Percentiles rank a stretch among this genome's conserved stretches.
Evolutionary conservation across 2,329 filamentous ascomycete species (phyloP).

Genomic region (Aureobasidium sp.): DNA sequence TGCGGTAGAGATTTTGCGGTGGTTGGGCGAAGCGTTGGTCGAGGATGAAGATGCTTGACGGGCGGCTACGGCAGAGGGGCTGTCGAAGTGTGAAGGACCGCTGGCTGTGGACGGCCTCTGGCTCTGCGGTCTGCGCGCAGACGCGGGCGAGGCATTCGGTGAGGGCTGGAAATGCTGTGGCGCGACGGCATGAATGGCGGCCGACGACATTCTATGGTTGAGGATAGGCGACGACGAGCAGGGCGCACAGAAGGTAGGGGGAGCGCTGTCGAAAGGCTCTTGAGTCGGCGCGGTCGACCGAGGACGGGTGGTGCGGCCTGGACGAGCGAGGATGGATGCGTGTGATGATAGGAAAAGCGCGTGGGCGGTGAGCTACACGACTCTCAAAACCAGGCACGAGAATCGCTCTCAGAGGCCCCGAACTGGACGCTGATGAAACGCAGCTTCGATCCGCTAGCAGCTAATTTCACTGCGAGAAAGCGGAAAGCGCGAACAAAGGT

Average conservation of each 20-base stretch:
- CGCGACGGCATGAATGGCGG: conserved; percentile 23
- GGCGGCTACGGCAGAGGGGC: conserved; percentile 17
- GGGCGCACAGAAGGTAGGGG: neutral
- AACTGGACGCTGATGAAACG: conserved; percentile 6
- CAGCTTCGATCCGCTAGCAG: conserved; percentile 10
- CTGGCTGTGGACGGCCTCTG: conserved; percentile 30
- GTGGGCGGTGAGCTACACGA: conserved; percentile 3
- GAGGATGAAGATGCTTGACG: neutral
- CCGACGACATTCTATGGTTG: conserved; percentile 24
- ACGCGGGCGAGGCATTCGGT: conserved; percentile 25
- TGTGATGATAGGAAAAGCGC: conserved; percentile 9
- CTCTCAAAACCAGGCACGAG: neutral
- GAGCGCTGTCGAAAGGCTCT: neutral
- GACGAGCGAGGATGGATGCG: neutral
- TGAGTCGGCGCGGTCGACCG: neutral
- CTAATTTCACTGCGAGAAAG: conserved; percentile 10
- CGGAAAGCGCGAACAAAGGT: conserved; percentile 10
- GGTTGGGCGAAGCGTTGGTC: conserved; percentile 1
- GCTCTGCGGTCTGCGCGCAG: conserved; percentile 29
- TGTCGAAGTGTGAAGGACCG: conserved; percentile 33
- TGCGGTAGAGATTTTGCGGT: conserved; percentile 7
- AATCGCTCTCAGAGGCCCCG: neutral
- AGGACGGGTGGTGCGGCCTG: neutral
- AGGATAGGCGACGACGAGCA: neutral
- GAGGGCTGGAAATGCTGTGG: conserved; percentile 17